Evolutionary conservation across 2,329 filamentous ascomycete species (phyloP).

Genomic region (Polychaeton citri): DNA sequence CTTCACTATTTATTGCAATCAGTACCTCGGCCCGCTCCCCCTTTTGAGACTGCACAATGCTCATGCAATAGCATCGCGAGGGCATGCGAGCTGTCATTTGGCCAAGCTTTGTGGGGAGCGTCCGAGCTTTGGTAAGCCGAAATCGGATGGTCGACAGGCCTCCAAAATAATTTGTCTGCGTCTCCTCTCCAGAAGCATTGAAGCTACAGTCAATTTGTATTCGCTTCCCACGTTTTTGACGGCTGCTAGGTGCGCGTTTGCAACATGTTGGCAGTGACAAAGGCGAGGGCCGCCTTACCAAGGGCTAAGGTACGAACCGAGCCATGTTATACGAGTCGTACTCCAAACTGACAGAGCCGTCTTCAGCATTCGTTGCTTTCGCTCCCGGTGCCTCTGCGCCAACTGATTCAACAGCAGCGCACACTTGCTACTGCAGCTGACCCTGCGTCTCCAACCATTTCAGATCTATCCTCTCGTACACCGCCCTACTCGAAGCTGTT

Average conservation of each 20-base stretch:
- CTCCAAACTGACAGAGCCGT: too few species aligned
- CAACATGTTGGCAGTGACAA: not conserved
- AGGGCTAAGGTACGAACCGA: not conserved
- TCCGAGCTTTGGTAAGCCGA: not conserved
- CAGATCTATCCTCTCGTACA: constrained; percentile 42
- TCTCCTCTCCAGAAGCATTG: too few species aligned
- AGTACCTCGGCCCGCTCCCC: too few species aligned
- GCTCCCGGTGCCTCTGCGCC: constrained; percentile 10
- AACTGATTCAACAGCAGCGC: constrained; percentile 10
- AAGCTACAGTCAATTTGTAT: too few species aligned
- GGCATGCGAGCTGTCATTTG: not conserved
- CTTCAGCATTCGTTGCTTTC: constrained; percentile 3
- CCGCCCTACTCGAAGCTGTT: constrained; percentile 76
- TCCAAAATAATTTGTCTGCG: too few species aligned
- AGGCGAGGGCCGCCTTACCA: not conserved
- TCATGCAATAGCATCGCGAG: too few species aligned
- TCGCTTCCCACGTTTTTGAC: too few species aligned
- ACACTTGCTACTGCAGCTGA: constrained; percentile 19
- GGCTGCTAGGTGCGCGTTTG: too few species aligned
- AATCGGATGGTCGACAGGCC: not conserved
- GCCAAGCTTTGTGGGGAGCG: not conserved
- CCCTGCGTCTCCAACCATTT: constrained; percentile 4
- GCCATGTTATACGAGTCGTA: too few species aligned
- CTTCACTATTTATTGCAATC: too few species aligned
- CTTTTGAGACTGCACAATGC: too few species aligned